A percentile compares a stretch with the other conserved stretches of the same genome.
Conservation (phyloP, 2,329 filamentous ascomycete genomes). For the Elsinoe australis region DNA sequence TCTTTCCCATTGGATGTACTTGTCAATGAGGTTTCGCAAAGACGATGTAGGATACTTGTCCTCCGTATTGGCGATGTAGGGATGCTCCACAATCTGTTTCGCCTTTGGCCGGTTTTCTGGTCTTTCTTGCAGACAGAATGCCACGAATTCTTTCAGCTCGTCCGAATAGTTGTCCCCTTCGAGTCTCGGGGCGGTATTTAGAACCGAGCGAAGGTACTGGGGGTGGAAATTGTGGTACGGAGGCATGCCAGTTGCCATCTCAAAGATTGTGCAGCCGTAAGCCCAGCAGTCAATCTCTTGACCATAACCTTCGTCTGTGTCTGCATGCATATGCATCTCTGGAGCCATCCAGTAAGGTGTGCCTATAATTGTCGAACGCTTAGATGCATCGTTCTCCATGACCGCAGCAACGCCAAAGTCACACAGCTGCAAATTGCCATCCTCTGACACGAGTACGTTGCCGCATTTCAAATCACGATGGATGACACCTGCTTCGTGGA, state of each 20-base stretch:
- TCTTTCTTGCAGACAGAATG: slow-evolving; percentile 64
- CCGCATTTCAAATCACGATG: slow-evolving; percentile 62
- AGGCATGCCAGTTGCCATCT: slow-evolving; percentile 70
- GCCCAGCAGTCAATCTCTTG: slow-evolving; percentile 68
- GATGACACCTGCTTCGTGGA: slow-evolving; percentile 59
- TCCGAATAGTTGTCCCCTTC: slow-evolving; percentile 65
- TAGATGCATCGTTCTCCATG: slow-evolving; percentile 66
- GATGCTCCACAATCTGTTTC: slow-evolving; percentile 60
- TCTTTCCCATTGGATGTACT: slow-evolving; percentile 68
- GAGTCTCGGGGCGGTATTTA: slow-evolving; percentile 59
- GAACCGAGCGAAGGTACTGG: slow-evolving; percentile 46
- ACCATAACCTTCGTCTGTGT: slow-evolving; percentile 34
- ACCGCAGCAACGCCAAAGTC: slow-evolving; percentile 79
- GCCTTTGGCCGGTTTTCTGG: slow-evolving; percentile 62
- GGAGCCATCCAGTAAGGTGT: slow-evolving; percentile 84
- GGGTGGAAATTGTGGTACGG: slow-evolving; percentile 57
- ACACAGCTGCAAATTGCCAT: slow-evolving; percentile 69
- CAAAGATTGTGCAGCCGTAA: slow-evolving; percentile 71
- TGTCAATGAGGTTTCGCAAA: slow-evolving; percentile 59
- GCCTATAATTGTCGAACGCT: slow-evolving; percentile 72
- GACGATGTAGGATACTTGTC: slow-evolving; percentile 56
- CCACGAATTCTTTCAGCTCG: slow-evolving; percentile 60
- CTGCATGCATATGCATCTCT: slow-evolving; percentile 50
- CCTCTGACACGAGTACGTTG: slow-evolving; percentile 72
- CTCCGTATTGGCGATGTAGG: slow-evolving; percentile 58